phyloP scores from a whole-genome alignment of 169 alveolate genomes.

The Neospora caninum region DNA sequence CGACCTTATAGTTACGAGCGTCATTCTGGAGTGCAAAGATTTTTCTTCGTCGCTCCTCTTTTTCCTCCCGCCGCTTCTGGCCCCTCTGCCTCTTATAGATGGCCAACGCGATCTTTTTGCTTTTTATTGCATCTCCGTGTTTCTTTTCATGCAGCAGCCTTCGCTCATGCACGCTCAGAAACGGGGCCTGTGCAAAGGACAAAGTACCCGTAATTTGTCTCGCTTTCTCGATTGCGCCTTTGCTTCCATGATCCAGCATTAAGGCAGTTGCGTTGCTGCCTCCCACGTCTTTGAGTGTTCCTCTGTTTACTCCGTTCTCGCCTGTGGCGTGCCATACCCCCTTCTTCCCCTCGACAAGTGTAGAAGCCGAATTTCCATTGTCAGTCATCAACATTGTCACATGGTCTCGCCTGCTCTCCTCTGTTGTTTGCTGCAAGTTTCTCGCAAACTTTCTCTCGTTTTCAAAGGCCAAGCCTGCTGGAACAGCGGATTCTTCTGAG shows the following conservation, averaged over 20 bases:
- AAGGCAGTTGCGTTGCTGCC: background rate
- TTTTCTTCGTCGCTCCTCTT: background rate
- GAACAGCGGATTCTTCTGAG: no score
- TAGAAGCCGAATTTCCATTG: no score
- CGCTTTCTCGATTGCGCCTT: background rate
- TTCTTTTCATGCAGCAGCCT: background rate
- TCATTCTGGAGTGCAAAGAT: background rate
- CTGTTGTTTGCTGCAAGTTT: no score
- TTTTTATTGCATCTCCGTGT: background rate
- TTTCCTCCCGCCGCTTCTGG: background rate
- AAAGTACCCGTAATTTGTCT: background rate
- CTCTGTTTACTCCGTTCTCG: background rate
- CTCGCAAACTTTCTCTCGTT: no score
- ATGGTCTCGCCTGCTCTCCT: no score
- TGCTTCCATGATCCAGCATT: background rate
- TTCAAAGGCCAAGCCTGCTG: no score
- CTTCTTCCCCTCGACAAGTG: no score
- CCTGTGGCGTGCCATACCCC: background rate
- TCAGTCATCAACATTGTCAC: no score
- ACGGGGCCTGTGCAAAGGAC: background rate
- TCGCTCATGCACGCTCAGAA: background rate
- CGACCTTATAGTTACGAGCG: background rate
- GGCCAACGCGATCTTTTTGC: background rate
- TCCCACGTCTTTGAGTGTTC: background rate
- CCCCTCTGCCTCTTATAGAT: background rate